Percentiles rank a stretch among this genome's conserved stretches.
phyloP scores from a whole-genome alignment of 2,329 filamentous ascomycete genomes.

The Beauveria caledonica region DNA sequence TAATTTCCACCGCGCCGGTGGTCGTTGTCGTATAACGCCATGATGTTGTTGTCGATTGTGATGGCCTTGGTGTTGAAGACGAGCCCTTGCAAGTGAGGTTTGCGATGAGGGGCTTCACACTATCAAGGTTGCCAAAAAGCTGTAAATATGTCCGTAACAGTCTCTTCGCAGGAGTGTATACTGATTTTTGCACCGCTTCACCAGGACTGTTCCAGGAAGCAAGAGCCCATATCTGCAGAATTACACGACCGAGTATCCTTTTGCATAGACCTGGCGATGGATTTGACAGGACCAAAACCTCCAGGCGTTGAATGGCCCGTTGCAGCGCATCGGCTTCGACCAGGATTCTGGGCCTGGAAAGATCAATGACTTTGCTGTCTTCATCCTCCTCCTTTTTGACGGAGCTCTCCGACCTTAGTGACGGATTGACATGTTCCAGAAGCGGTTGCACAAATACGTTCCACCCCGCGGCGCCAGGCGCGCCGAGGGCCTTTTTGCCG shows the following conservation, averaged over 20 bases:
- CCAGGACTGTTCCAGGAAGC: slow-evolving; percentile 39
- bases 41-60: slow-evolving; percentile 18
- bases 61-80: neutral
- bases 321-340: slow-evolving; percentile 40
- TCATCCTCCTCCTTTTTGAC: slow-evolving; percentile 17
- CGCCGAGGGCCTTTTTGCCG: slow-evolving; percentile 54
- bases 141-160: slow-evolving; percentile 51
- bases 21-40: slow-evolving; percentile 47
- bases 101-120: slow-evolving; percentile 39
- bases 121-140: slow-evolving; percentile 43
- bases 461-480: slow-evolving; percentile 57
- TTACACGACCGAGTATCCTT: slow-evolving; percentile 49
- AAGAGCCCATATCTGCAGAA: slow-evolving; percentile 57
- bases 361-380: slow-evolving; percentile 34
- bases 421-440: slow-evolving; percentile 41
- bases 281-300: slow-evolving; percentile 50
- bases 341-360: slow-evolving; percentile 35
- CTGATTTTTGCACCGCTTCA: slow-evolving; percentile 27
- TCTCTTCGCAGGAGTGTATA: slow-evolving; percentile 37
- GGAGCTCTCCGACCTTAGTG: slow-evolving; percentile 16
- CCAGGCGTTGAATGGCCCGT: slow-evolving; percentile 45
- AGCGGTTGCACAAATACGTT: slow-evolving; percentile 52
- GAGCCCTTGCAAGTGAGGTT: slow-evolving; percentile 50
- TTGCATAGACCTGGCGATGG: slow-evolving; percentile 58
- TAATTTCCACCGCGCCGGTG: slow-evolving; percentile 41